These are phyloP conservation scores for Talaromyces borbonicus DNA, from an alignment of 495 filamentous ascomycete species.

Conservation along the genomic window DNA sequence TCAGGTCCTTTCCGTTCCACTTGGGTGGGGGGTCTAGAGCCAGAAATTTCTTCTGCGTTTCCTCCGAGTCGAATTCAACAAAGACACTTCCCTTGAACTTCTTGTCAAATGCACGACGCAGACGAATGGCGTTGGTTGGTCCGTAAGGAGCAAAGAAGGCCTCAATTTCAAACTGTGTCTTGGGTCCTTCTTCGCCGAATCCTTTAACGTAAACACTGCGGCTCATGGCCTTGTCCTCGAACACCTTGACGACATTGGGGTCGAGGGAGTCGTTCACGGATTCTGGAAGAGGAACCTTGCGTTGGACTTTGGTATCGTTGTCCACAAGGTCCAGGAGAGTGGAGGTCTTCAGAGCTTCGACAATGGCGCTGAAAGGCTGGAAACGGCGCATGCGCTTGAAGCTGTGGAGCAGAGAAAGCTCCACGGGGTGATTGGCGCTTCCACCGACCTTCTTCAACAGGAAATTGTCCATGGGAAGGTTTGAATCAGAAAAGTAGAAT, in stretches of 20 bases:
- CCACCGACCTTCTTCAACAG: constrained; percentile 69
- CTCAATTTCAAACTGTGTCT: constrained; percentile 86
- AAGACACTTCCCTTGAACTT: constrained; percentile 91
- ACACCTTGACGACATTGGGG: constrained; percentile 37
- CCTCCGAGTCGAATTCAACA: constrained; percentile 74
- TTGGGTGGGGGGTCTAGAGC: constrained; percentile 69
- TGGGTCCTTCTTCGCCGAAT: constrained; percentile 69
- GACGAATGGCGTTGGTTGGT: constrained; percentile 69
- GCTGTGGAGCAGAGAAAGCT: constrained; percentile 60
- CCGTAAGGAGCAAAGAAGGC: constrained; percentile 80
- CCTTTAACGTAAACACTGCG: constrained; percentile 73
- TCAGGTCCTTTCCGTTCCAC: constrained; percentile 62
- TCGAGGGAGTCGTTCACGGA: constrained; percentile 29
- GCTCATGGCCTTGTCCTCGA: constrained; percentile 49
- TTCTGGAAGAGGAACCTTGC: constrained; percentile 56
- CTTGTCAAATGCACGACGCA: constrained; percentile 62
- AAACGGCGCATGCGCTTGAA: constrained; percentile 96
- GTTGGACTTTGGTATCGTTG: constrained; percentile 58
- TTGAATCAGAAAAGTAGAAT: constrained; percentile 94
- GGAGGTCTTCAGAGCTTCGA: constrained; percentile 70
- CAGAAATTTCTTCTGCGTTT: constrained; percentile 67
- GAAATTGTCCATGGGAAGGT: constrained; percentile 80
- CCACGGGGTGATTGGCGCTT: constrained; percentile 65
- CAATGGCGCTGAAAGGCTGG: constrained; percentile 69
- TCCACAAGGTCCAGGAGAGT: constrained; percentile 57